A percentile compares a stretch with the other conserved stretches of the same genome.
These are phyloP conservation scores for Crucibulum laeve DNA, from an alignment of 768 basidiomycete species.

Conservation along the genomic window DNA sequence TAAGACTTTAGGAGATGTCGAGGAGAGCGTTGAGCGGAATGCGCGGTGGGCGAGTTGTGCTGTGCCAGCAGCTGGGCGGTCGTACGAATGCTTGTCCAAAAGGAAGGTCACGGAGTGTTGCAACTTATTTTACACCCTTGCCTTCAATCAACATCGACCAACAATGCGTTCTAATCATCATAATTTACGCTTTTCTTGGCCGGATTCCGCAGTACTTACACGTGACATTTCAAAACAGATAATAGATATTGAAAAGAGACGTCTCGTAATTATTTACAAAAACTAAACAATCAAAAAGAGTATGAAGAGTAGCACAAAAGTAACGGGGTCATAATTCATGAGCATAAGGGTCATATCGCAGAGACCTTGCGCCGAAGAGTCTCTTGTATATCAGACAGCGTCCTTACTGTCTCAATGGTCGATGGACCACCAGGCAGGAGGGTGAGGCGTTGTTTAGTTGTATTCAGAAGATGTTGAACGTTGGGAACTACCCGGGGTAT, in stretches of 20 bases:
- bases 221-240: too few species aligned
- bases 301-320: not conserved
- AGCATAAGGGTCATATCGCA: slow-evolving; percentile 8
- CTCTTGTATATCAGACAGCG: slow-evolving; percentile 74
- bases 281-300: not conserved
- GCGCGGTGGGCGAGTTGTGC: slow-evolving; percentile 2
- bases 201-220: too few species aligned
- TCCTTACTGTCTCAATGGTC: slow-evolving; percentile 63
- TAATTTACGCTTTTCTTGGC: too few species aligned
- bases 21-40: not conserved
- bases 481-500: slow-evolving; percentile 77
- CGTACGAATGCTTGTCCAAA: too few species aligned
- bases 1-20: not conserved
- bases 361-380: slow-evolving; percentile 50
- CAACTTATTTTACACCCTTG: too few species aligned
- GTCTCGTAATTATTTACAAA: too few species aligned
- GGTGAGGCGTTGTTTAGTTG: slow-evolving; percentile 74
- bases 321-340: not conserved
- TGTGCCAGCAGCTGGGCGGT: too few species aligned
- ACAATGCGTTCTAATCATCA: too few species aligned
- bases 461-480: slow-evolving; percentile 71
- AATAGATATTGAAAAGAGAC: too few species aligned
- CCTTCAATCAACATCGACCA: too few species aligned
- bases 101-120: not conserved
- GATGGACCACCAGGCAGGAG: slow-evolving; percentile 73